Base-by-base conservation (phyloP, 208 protist species). In the Trypanosoma lewisi region DNA sequence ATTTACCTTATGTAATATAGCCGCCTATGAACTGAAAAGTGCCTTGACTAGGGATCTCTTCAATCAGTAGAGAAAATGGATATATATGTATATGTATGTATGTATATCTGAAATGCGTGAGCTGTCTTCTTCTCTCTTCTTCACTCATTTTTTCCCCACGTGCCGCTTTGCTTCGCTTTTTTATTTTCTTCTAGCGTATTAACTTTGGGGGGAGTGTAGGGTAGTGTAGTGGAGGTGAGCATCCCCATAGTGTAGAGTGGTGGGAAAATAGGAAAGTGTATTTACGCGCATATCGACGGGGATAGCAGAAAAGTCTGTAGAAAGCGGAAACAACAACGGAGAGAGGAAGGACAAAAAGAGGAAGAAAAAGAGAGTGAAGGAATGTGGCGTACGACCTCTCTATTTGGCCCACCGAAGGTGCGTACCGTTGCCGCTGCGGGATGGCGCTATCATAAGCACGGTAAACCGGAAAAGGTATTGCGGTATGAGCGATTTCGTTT, bases 401-500 rank as follows among this genome's bases (percentile, higher is more conserved):
- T 59, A 5, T 41, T 64, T 4, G 79, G 63, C 37, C 64, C 83
- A 11, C 75, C 85, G 25, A 75, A 62, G 9, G 53, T 93, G 49
- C 86, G 91, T 55, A 85, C 73, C 8, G 88, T 96, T n/a, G 88
- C 88, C 0, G 75, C 80, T 36, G 70, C 79, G n/a, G 91, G 91
- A 11, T 94, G 88, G 84, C 87, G 91, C 63, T 96, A 96, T 64
- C 79, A 89, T 73, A 80, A 74, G 31, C 80, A 92, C 55, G 91
- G 91, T 21, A 63, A 47, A 25, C 88, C 88, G 8, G 73, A 70
- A 8, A 80, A 80, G 67, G 88, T 95, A 19, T 76, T 96, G 55
- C 84, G 83, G 65, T 90, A 87, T 42, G 91, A 96, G 75, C 79
- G 83, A 30, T 96, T 83, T 53, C 83, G 88, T 27, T 53, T 93